Conservation (phyloP, 208 protist genomes). For the Naegleria gruberi region DNA sequence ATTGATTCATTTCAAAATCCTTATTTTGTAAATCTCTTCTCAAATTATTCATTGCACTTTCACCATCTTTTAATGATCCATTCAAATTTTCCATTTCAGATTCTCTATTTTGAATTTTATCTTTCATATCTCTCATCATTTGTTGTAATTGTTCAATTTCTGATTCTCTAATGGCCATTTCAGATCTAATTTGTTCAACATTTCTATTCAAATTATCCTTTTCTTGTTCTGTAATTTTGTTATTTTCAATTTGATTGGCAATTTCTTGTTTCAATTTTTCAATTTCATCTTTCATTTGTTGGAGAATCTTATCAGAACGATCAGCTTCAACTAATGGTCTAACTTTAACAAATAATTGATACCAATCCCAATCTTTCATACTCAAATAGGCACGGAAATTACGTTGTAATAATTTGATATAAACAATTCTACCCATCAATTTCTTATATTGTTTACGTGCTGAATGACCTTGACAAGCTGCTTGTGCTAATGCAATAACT, state of each 20-base stretch:
- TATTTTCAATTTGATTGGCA: conserved; percentile 41
- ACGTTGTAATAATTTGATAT: conserved; percentile 51
- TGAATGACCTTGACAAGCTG: conserved; percentile 44
- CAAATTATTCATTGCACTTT: background rate
- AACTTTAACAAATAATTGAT: conserved; percentile 51
- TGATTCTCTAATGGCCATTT: background rate
- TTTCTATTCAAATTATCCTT: background rate
- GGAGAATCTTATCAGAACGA: conserved; percentile 34
- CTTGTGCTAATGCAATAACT: conserved; percentile 55
- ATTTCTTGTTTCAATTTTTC: conserved; percentile 49
- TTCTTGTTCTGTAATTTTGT: conserved; percentile 37
- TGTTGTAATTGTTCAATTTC: background rate
- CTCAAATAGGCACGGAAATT: conserved; percentile 43
- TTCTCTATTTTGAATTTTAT: background rate
- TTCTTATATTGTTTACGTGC: conserved; percentile 47
- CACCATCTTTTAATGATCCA: background rate
- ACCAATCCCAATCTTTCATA: conserved; percentile 29
- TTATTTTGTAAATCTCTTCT: background rate
- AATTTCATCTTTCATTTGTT: conserved; percentile 33
- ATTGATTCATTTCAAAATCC: background rate
- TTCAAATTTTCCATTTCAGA: background rate
- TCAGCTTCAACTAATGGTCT: conserved; percentile 43
- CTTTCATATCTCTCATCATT: background rate
- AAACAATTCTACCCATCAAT: conserved; percentile 44
- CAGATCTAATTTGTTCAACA: background rate